phyloP scores from a whole-genome alignment of 768 basidiomycete species.

The Russula sp. region DNA sequence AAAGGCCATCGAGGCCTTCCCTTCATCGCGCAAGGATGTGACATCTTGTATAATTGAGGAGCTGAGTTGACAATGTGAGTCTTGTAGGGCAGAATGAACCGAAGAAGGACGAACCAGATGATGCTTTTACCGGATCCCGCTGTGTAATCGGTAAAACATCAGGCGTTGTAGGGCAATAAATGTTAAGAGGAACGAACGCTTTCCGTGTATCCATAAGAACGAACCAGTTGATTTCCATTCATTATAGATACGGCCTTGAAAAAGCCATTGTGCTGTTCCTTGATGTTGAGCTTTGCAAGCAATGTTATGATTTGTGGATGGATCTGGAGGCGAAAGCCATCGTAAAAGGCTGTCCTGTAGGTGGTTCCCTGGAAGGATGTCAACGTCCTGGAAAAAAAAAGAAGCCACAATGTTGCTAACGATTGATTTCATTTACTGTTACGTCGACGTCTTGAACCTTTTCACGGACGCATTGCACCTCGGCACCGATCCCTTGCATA shows the following conservation, averaged over 20 bases:
- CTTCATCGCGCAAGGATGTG: too few relatives aligned
- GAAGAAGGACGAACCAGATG: neutral
- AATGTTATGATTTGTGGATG: neutral
- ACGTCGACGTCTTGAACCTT: neutral
- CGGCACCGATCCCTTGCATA: neutral
- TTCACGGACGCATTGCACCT: neutral
- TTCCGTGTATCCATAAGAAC: slow-evolving; percentile 1
- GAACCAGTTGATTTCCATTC: neutral
- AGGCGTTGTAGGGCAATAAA: neutral
- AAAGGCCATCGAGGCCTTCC: too few relatives aligned
- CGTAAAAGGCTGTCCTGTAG: neutral
- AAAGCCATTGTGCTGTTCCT: neutral
- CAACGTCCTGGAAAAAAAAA: too few relatives aligned
- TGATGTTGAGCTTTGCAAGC: neutral
- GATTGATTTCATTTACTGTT: neutral
- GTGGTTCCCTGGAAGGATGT: neutral
- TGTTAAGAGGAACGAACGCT: neutral
- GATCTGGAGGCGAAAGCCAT: slow-evolving; percentile 31
- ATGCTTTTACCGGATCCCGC: slow-evolving; percentile 4
- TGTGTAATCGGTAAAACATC: too few relatives aligned
- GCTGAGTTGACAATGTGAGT: neutral
- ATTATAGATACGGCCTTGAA: neutral
- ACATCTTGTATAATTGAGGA: too few relatives aligned
- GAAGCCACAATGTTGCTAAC: neutral
- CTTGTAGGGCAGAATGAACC: neutral